These are phyloP conservation scores for Aspergillus pseudonomiae DNA, from an alignment of 2,329 filamentous ascomycete genomes.

Conservation along the genomic window DNA sequence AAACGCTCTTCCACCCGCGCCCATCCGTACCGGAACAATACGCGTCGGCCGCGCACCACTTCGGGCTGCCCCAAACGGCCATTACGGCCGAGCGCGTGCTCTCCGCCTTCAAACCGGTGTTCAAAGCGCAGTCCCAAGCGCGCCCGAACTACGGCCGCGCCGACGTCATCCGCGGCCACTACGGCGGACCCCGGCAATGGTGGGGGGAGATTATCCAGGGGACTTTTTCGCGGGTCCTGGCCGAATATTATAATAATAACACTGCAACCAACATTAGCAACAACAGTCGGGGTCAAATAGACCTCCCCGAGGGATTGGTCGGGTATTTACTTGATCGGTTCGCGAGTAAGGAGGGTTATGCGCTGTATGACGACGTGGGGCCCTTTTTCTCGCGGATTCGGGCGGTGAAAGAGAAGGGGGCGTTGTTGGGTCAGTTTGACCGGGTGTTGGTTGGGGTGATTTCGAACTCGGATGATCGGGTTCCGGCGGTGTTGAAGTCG, in stretches of 20 bases:
- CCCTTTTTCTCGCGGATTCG: slow-evolving; percentile 41
- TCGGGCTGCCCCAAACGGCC: slow-evolving; percentile 33
- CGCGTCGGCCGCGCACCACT: slow-evolving; percentile 39
- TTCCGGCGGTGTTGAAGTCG: slow-evolving; percentile 42
- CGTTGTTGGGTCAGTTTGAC: slow-evolving; percentile 29
- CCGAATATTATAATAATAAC: neutral
- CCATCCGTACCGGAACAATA: slow-evolving; percentile 45
- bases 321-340: slow-evolving; percentile 43
- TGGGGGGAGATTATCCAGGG: slow-evolving; percentile 47
- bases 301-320: slow-evolving; percentile 38
- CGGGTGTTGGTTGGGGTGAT: slow-evolving; percentile 45
- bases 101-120: slow-evolving; percentile 41
- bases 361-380: slow-evolving; percentile 43
- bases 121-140: slow-evolving; percentile 32
- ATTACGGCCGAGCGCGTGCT: slow-evolving; percentile 33
- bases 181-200: slow-evolving; percentile 46
- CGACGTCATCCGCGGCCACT: slow-evolving; percentile 37
- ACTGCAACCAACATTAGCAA: neutral
- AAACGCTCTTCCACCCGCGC: slow-evolving; percentile 48
- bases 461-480: slow-evolving; percentile 52
- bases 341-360: slow-evolving; percentile 43
- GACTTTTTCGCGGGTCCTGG: slow-evolving; percentile 37
- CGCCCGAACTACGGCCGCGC: slow-evolving; percentile 50
- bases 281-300: slow-evolving; percentile 10
- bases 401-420: slow-evolving; percentile 12